Evolutionary conservation across 352 stramenopile genomes (phyloP).

Genomic region (Pythium dissimile): DNA sequence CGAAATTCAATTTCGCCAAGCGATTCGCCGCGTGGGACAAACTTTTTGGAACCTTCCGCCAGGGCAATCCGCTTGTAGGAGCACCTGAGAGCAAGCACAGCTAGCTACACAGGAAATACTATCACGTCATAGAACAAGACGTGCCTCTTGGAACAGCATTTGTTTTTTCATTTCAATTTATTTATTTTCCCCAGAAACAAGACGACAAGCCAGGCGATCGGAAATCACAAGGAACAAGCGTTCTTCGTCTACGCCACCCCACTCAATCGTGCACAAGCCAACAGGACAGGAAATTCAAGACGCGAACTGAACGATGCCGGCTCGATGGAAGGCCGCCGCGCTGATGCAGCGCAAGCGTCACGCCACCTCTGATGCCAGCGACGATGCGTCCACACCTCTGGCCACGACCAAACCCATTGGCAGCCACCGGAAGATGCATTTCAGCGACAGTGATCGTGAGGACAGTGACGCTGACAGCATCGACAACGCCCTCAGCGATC

Average conservation of each 20-base stretch:
- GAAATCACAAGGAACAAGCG: too few relatives aligned
- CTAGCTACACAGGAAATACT: not conserved
- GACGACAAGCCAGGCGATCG: not conserved
- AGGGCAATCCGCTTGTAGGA: not conserved
- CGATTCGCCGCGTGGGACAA: conserved; percentile 87
- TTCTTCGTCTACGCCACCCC: too few relatives aligned
- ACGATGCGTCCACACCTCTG: not conserved
- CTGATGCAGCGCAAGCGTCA: conserved; percentile 1
- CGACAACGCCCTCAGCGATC: conserved; percentile 1
- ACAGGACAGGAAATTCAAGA: too few relatives aligned
- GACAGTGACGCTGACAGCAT: conserved; percentile 1
- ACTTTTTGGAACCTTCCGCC: conserved; percentile 74
- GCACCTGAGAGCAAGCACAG: not conserved
- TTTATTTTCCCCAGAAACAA: not conserved
- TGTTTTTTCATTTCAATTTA: not conserved
- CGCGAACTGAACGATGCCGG: conserved; percentile 2
- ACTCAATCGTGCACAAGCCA: too few relatives aligned
- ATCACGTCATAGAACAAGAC: not conserved
- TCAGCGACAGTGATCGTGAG: not conserved
- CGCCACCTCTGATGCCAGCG: not conserved
- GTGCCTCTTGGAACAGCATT: not conserved
- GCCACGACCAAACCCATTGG: not conserved
- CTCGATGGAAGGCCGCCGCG: conserved; percentile 7
- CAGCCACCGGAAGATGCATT: not conserved
- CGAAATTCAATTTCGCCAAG: conserved; percentile 86